Evolutionary conservation across 2,329 filamentous ascomycete genomes (phyloP).

Genomic region (Dothistroma septosporum): DNA sequence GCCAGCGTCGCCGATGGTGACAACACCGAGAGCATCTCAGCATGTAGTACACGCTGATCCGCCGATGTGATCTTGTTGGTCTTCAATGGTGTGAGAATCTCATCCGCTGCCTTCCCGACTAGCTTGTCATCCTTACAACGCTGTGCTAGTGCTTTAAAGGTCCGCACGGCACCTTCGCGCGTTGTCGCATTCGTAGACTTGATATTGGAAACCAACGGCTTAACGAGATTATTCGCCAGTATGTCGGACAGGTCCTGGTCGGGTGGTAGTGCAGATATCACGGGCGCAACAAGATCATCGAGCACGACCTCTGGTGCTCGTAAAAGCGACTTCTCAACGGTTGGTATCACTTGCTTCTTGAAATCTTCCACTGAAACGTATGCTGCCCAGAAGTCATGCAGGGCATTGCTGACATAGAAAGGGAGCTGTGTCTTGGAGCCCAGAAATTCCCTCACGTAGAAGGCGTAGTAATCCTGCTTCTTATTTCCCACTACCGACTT

Average conservation of each 20-base stretch:
- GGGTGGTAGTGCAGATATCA: slow-evolving; percentile 66
- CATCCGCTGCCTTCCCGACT: slow-evolving; percentile 67
- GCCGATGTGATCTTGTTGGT: slow-evolving; percentile 76
- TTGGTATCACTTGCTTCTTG: slow-evolving; percentile 68
- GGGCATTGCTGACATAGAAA: slow-evolving; percentile 64
- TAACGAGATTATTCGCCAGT: slow-evolving; percentile 69
- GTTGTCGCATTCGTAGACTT: slow-evolving; percentile 83
- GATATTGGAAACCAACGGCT: slow-evolving; percentile 81
- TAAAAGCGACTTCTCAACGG: slow-evolving; percentile 82
- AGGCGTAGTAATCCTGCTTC: slow-evolving; percentile 72
- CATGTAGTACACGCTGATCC: slow-evolving; percentile 79
- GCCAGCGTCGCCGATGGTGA: slow-evolving; percentile 59
- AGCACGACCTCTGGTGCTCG: slow-evolving; percentile 87
- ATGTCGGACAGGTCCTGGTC: slow-evolving; percentile 73
- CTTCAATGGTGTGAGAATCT: slow-evolving; percentile 75
- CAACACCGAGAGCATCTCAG: slow-evolving; percentile 70
- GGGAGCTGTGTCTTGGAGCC: slow-evolving; percentile 71
- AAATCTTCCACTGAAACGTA: slow-evolving; percentile 74
- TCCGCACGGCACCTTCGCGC: slow-evolving; percentile 68
- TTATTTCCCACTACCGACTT: slow-evolving; percentile 59
- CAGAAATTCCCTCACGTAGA: slow-evolving; percentile 80
- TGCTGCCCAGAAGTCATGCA: slow-evolving; percentile 75
- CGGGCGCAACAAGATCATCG: slow-evolving; percentile 68
- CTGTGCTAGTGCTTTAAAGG: slow-evolving; percentile 66
- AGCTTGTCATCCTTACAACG: slow-evolving; percentile 56